Conservation (phyloP, 352 stramenopile species). For the Pythium inflatum region DNA sequence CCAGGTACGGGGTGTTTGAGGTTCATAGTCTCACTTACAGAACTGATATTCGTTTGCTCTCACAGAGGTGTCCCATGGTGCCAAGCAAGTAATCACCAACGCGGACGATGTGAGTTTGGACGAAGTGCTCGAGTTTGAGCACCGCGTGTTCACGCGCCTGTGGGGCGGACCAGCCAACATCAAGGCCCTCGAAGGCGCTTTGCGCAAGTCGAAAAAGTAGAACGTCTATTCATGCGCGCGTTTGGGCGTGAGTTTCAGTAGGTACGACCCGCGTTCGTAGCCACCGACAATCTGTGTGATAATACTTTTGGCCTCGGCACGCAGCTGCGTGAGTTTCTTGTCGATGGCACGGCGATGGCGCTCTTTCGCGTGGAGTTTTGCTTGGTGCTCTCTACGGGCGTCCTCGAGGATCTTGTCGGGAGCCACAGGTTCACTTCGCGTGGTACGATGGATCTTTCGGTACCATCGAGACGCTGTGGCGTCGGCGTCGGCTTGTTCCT, state of each 20-base stretch:
- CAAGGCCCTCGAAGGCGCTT: constrained; percentile 53
- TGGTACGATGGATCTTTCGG: constrained; percentile 17
- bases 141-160: constrained; percentile 65
- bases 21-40: neutral
- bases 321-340: constrained; percentile 34
- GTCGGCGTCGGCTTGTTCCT: constrained; percentile 6
- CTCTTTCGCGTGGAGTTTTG: constrained; percentile 7
- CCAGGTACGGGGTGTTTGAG: constrained; percentile 48
- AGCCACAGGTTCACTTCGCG: neutral
- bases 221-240: neutral
- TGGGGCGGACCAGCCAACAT: constrained; percentile 82
- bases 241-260: constrained; percentile 34
- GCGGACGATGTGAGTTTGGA: constrained; percentile 73
- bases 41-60: neutral
- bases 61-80: constrained; percentile 68
- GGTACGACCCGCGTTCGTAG: constrained; percentile 53
- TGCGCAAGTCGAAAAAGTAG: constrained; percentile 44
- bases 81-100: constrained; percentile 73
- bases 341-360: constrained; percentile 6
- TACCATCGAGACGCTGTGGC: constrained; percentile 28
- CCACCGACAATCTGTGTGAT: constrained; percentile 27
- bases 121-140: constrained; percentile 62
- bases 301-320: constrained; percentile 37
- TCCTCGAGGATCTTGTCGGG: constrained; percentile 27
- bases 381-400: neutral